Evolutionary conservation across 2,329 filamentous ascomycete species (phyloP), one percentile per base, ranked within the genome.

Genomic region (Pseudocercospora cruenta): DNA sequence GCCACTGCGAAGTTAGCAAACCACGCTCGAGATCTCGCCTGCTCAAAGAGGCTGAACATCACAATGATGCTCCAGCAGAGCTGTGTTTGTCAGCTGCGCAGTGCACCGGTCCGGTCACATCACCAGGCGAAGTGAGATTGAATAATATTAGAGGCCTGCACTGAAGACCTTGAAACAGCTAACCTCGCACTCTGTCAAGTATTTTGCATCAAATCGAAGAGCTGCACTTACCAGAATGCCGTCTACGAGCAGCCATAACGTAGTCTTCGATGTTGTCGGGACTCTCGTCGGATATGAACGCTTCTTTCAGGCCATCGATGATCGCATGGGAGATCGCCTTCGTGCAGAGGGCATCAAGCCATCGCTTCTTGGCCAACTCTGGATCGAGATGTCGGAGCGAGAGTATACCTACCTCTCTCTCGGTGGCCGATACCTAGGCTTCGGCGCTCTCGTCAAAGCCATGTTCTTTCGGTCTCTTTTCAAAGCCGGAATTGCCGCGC

Each of bases 391-490:
- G 0, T 76, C 80, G 0, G 82, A 84, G 69, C 78, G 79, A 31
- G 82, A 85, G 65, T 85, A 81, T 67, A 84, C 80, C 0, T 84
- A 80, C 64, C 77, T 85, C 2, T 78, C 77, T 51, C 75, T 83
- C 12, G 80, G 80, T 0, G 79, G 78, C 1, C 75, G 76, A 6
- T 84, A 84, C 63, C 70, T 72, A 1, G 72, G 75, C 4, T 85
- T 81, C 72, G 76, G 74, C 16, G 72, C 77, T 4, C 71, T 84
- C 22, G 80, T 84, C 65, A 60, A 73, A 6, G 74, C 77, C 1
- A 72, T 85, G n/a, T 84, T 85, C 74, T 83, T 81, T 71, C 82
- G 83, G 55, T 80, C 80, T 36, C 75, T 85, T 10, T 79, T 74
- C 70, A 78, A 81, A 51, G 74, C 80, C 0, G 82, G 83, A 1